Evolutionary conservation across 1,284 basidiomycete species (phyloP).

Genomic region (Cryptococcus wingfieldii): DNA sequence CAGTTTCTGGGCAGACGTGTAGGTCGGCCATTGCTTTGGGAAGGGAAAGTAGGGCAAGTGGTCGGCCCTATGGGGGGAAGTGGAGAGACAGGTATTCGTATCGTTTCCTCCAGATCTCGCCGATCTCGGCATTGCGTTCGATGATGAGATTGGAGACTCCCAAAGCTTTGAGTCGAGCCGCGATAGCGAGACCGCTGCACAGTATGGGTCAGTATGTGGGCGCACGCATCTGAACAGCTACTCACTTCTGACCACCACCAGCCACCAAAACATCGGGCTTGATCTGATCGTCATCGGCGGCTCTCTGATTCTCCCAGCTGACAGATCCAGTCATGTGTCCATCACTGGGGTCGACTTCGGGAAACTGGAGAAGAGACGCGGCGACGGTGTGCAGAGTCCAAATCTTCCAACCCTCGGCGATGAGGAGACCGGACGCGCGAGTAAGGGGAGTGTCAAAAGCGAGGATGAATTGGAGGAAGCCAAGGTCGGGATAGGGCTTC

Average conservation of each 20-base stretch:
- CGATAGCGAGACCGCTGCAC: constrained; percentile 40
- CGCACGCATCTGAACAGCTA: neutral
- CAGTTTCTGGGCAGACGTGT: constrained; percentile 54
- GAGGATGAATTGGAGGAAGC: constrained; percentile 57
- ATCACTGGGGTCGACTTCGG: constrained; percentile 40
- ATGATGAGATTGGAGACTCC: constrained; percentile 46
- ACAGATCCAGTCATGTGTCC: constrained; percentile 25
- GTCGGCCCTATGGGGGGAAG: constrained; percentile 55
- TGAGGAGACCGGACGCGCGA: constrained; percentile 53
- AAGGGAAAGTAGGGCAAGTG: constrained; percentile 52
- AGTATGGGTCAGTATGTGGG: neutral
- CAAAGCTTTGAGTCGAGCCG: constrained; percentile 48
- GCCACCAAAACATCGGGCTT: constrained; percentile 53
- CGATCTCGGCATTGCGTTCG: constrained; percentile 44
- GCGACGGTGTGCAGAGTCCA: constrained; percentile 57
- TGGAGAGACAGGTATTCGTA: constrained; percentile 62
- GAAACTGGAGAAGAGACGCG: constrained; percentile 54
- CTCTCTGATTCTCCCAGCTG: constrained; percentile 18
- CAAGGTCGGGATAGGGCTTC: constrained; percentile 55
- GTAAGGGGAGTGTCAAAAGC: constrained; percentile 56
- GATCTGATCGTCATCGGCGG: constrained; percentile 37
- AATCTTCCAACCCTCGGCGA: constrained; percentile 56
- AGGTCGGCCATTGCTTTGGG: constrained; percentile 58
- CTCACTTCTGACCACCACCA: constrained; percentile 47
- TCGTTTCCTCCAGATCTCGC: constrained; percentile 51